Percentiles rank a stretch among this genome's conserved stretches.
Conservation (phyloP, 441 rosid genomes). For the Populus hybrid region DNA sequence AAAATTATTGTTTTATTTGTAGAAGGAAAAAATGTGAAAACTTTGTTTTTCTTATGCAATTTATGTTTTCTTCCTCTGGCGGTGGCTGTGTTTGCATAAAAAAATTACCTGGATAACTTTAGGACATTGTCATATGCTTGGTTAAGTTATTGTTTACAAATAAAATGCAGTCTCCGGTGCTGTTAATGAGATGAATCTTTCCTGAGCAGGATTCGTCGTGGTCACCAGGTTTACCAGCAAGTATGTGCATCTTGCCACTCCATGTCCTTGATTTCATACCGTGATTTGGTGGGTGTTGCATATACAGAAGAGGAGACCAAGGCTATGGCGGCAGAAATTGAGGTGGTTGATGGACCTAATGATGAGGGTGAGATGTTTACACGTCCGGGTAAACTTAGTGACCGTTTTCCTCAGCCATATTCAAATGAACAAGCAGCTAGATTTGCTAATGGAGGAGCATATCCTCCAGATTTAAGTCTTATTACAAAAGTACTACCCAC, state of each 20-base stretch:
- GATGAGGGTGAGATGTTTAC: constrained; percentile 99
- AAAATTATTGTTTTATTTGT: background rate
- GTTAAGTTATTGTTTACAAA: background rate
- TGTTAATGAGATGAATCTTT: constrained; percentile 21
- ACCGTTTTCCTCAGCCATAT: constrained; percentile 94
- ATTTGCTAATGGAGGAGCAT: constrained; percentile 99
- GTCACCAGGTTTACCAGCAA: constrained; percentile 98
- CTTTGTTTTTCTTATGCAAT: background rate
- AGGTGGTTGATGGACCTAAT: constrained; percentile 98
- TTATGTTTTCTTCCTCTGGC: background rate
- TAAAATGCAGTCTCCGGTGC: background rate
- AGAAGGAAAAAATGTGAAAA: too few relatives aligned
- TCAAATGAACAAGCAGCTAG: constrained; percentile 94
- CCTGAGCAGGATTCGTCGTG: constrained; percentile 89
- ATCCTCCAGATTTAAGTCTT: constrained; percentile 99
- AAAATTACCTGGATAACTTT: background rate
- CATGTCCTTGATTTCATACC: constrained; percentile 90
- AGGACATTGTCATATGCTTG: background rate
- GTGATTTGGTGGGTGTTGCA: constrained; percentile 98
- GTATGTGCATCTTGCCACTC: constrained; percentile 99
- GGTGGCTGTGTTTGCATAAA: background rate
- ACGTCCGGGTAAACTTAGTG: constrained; percentile 99
- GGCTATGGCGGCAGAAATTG: constrained; percentile 99
- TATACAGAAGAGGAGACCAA: constrained; percentile 97
- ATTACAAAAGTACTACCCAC: constrained; percentile 73